A percentile compares a stretch with the other conserved stretches of the same genome.
phyloP scores from a whole-genome alignment of 352 stramenopile genomes.

The Pythium diclinum region DNA sequence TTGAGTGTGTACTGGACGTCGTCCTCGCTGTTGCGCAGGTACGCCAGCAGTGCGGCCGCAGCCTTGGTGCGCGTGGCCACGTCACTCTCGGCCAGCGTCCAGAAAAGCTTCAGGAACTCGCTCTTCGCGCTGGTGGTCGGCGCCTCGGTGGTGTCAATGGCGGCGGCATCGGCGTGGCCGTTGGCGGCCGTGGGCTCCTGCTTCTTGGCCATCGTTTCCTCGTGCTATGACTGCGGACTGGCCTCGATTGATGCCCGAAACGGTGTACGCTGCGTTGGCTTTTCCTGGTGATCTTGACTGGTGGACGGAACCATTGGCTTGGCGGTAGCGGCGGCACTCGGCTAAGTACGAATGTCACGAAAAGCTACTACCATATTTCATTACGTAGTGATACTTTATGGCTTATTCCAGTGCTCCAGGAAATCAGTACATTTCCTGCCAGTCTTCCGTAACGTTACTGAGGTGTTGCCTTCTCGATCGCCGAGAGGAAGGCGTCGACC shows the following conservation, averaged over 20 bases:
- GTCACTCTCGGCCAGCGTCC: slow-evolving; percentile 80
- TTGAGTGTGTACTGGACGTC: slow-evolving; percentile 91
- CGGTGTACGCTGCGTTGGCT: slow-evolving; percentile 16
- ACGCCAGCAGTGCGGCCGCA: slow-evolving; percentile 52
- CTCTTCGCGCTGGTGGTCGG: slow-evolving; percentile 31
- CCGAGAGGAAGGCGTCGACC: slow-evolving; percentile 60
- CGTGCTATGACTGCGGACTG: slow-evolving; percentile 3
- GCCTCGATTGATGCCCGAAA: slow-evolving; percentile 23
- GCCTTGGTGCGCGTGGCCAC: slow-evolving; percentile 48
- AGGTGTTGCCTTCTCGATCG: slow-evolving; percentile 39
- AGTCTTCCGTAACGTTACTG: slow-evolving; percentile 15
- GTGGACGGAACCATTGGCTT: slow-evolving; percentile 28
- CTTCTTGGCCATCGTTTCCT: slow-evolving; percentile 25
- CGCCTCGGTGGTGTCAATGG: neutral
- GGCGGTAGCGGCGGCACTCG: neutral
- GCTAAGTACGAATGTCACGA: slow-evolving; percentile 21
- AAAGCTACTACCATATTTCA: slow-evolving; percentile 9
- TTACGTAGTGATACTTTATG: neutral
- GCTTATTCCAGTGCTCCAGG: neutral
- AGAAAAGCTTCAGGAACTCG: slow-evolving; percentile 89
- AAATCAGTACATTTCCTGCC: slow-evolving; percentile 17
- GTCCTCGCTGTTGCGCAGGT: slow-evolving; percentile 30
- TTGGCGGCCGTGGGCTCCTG: slow-evolving; percentile 7
- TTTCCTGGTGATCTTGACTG: slow-evolving; percentile 28
- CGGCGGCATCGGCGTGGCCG: slow-evolving; percentile 5